Evolutionary conservation across 139 green algal genomes (phyloP).

Genomic region (Desmodesmus armatus): DNA sequence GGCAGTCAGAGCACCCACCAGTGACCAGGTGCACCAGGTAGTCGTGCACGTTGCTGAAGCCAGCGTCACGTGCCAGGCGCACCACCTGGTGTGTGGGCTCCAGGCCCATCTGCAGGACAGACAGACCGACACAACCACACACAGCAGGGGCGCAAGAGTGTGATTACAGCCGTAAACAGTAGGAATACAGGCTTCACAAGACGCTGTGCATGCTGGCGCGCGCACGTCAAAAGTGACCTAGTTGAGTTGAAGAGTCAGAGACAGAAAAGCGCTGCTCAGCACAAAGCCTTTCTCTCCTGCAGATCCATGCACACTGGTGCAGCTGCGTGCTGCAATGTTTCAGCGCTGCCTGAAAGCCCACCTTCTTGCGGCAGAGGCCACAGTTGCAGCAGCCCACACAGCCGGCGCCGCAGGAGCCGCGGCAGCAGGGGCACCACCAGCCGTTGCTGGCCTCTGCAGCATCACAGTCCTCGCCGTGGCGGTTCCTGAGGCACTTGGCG

Average conservation of each 20-base stretch:
- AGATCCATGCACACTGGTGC: no score
- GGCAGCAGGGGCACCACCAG: conserved; percentile 85
- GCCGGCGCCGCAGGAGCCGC: conserved; percentile 77
- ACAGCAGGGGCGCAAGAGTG: neutral
- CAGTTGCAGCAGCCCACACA: conserved; percentile 89
- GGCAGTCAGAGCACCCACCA: conserved; percentile 30
- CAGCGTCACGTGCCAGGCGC: conserved; percentile 57
- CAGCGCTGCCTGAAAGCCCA: conserved; percentile 20
- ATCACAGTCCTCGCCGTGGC: conserved; percentile 80
- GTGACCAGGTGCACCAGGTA: conserved; percentile 81
- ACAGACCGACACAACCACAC: neutral
- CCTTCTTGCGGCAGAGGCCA: conserved; percentile 84
- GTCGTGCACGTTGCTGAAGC: conserved; percentile 88
- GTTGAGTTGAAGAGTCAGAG: no score
- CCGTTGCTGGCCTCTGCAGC: conserved; percentile 58
- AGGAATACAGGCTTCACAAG: no score
- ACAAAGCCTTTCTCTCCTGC: no score
- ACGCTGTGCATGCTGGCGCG: neutral
- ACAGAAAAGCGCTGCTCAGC: no score
- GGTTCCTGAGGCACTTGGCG: conserved; percentile 80
- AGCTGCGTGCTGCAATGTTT: neutral
- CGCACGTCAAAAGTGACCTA: no score
- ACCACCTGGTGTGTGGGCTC: conserved; percentile 77
- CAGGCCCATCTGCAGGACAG: conserved; percentile 58
- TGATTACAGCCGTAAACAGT: neutral